Base-by-base conservation (phyloP, 805 yeast species). In the Yamadazyma philogaea region DNA sequence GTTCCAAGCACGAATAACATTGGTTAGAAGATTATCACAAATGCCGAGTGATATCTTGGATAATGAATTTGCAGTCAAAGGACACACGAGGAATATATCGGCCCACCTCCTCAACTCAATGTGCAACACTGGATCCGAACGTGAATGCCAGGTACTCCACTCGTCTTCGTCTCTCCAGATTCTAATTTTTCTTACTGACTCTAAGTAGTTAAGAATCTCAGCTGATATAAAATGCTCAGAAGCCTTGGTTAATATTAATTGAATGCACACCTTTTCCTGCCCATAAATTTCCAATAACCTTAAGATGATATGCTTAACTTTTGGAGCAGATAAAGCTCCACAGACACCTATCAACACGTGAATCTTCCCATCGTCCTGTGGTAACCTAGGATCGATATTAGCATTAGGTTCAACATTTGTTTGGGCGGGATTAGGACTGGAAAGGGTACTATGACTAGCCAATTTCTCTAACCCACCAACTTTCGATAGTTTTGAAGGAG, bases 91-190 rank as follows among this genome's bases (percentile, higher is more conserved):
- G 37, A 93, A 72, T 33, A 93, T 81, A 64, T 91, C 97, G 1
- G 98, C 98, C 98, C 98, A 91, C 49, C 96, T 80, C 46, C 98
- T 81, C 46, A 91, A 71, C 66, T 93, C 98, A 52, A 91, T 89
- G 65, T 91, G 98, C 50, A 93, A 71, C 28, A 93, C 96, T 1
- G 98, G 97, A 62, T 93, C 98, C 42, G 82, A 72, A 47, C 95
- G 74, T 34, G 72, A 64, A 53, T 82, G 81, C 84, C 97, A 91
- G n/a, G 83, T 79, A 68, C 47, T 54, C 83, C 83, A 78, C 58
- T 78, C 83, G 52, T 78, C 83, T 17, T 64, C 59, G 53, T 78
- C 82, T 52, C 78, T 61, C 83, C 83, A 78, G 6, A 77, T 63
- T 43, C 75, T 67, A 10, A 78, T 68, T 47, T 71, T 67, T 42